These are phyloP conservation scores for Psidium guajava DNA, from an alignment of 345 rosid species.

Conservation along the genomic window DNA sequence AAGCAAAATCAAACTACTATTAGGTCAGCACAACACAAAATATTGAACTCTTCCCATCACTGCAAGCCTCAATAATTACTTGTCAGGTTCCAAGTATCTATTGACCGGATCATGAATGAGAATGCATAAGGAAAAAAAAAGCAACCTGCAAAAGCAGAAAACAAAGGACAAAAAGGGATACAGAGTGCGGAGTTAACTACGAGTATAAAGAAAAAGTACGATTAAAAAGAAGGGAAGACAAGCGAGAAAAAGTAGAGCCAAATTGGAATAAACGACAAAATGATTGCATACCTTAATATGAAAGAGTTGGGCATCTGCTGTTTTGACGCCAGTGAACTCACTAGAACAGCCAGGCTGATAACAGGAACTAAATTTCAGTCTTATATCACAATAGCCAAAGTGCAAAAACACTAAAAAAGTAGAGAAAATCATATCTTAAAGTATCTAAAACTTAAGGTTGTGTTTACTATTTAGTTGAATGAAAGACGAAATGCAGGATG, in stretches of 20 bases:
- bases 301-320: conserved; percentile 57
- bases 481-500: background rate
- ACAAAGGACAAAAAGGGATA: background rate
- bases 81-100: background rate
- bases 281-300: conserved; percentile 54
- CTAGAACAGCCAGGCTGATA: conserved; percentile 90
- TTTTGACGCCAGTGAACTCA: conserved; percentile 59
- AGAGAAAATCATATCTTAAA: background rate
- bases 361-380: conserved; percentile 2
- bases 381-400: background rate
- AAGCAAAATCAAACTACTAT: background rate
- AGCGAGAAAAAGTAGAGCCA: background rate
- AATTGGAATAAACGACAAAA: background rate
- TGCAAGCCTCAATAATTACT: background rate
- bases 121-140: background rate
- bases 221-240: background rate
- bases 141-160: background rate
- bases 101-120: background rate
- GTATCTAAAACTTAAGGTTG: background rate
- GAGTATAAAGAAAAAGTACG: background rate
- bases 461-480: background rate
- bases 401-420: background rate
- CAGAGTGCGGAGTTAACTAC: background rate
- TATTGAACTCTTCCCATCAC: background rate
- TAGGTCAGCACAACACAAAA: background rate